phyloP scores from a whole-genome alignment of 352 stramenopile species.

The Pythium periplocum region DNA sequence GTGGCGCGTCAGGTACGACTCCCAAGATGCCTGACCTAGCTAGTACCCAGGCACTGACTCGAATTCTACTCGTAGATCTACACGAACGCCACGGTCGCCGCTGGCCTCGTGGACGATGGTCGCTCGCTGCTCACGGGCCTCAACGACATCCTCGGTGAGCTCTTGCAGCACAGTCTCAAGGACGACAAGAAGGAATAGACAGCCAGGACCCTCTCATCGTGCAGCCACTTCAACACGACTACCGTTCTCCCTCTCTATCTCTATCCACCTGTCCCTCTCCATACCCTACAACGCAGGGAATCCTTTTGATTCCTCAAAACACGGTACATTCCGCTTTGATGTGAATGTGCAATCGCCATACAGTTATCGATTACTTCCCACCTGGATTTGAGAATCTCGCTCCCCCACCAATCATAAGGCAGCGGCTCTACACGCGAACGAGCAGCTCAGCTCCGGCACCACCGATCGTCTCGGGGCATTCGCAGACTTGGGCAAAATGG shows the following conservation, averaged over 20 bases:
- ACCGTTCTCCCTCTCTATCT: too few relatives aligned
- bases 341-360: too few relatives aligned
- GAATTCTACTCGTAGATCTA: conserved; percentile 81
- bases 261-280: too few relatives aligned
- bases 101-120: conserved; percentile 97
- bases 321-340: too few relatives aligned
- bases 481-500: conserved; percentile 26
- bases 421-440: conserved; percentile 9
- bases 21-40: too few relatives aligned
- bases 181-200: conserved; percentile 2
- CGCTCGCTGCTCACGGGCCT: conserved; percentile 95
- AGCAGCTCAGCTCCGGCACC: background rate
- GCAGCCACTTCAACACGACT: too few relatives aligned
- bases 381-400: conserved; percentile 15
- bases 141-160: conserved; percentile 93
- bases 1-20: conserved; percentile 62
- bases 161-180: conserved; percentile 67
- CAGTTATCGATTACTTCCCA: conserved; percentile 1
- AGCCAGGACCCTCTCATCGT: too few relatives aligned
- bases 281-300: too few relatives aligned
- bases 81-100: conserved; percentile 97
- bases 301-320: too few relatives aligned
- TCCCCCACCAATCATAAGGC: conserved; percentile 11
- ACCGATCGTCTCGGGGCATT: background rate
- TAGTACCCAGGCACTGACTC: background rate